Base-by-base conservation (phyloP, 2,329 filamentous ascomycete genomes). In the Xylariaceae sp. region DNA sequence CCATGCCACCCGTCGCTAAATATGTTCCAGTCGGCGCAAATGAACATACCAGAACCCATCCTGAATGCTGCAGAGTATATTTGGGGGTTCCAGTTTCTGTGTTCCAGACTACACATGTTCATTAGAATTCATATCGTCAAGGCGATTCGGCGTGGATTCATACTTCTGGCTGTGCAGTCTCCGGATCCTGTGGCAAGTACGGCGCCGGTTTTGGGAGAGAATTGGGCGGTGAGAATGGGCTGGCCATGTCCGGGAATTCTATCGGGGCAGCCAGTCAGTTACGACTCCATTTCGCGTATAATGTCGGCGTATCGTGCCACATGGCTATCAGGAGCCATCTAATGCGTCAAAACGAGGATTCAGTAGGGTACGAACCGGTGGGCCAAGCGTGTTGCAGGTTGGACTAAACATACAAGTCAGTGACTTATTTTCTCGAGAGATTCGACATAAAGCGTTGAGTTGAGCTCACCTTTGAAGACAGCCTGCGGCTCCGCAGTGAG, bases 51-150 rank as follows among this genome's bases (percentile, higher is more conserved):
- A 97, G 75, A 2, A 97, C 92, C 92, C 92, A 97, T 61, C 88
- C 88, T 1, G 88, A 87, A 73, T 97, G 94, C 67, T 90, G 88
- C 53, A 97, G 76, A 0, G 92, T 97, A 73, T 89, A 84, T 62
- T 90, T 83, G 0, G 92, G 92, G 9, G 92, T 97, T 52, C 92
- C 92, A 0, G 92, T 97, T 69, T 97, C 90, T 53, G 91, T 92
- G 69, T 99, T 92, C 91, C 91, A 97, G 76, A 65, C 64, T 65
- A 51, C 3, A 54, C 44, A 3, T 6, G 4, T 3, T 18, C 3
- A 50, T 65, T 48, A 65, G 60, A 50, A 58, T 11, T 52, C 10
- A 41, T 34, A 4, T 58, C 41, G 4, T 47, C 15, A 45, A 15
- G 37, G 10, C n/a, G 44, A 55, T 18, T 51, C 10, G 10, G 10